Evolutionary conservation across 441 rosid genomes (phyloP).

Genomic region (Gossypium schwendimanii): DNA sequence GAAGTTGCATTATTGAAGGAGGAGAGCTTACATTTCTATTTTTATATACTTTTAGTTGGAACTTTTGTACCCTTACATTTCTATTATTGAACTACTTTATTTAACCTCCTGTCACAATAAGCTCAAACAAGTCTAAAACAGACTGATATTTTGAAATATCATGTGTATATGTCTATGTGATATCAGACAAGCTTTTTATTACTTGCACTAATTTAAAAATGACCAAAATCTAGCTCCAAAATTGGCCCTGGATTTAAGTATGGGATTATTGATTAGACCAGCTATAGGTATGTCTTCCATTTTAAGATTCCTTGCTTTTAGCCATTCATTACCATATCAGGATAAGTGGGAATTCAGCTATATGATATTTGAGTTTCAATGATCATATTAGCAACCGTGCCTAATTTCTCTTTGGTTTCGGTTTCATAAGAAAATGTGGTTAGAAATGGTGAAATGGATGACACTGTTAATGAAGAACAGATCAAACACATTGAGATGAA

Average conservation of each 20-base stretch:
- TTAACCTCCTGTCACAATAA: not conserved
- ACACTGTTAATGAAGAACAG: not conserved
- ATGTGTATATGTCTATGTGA: not conserved
- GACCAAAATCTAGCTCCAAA: not conserved
- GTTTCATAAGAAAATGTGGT: not conserved
- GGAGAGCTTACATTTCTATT: not conserved
- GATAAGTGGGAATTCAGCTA: not conserved
- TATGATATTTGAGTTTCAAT: not conserved
- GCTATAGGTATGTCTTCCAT: not conserved
- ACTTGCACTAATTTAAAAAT: not conserved
- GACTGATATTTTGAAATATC: not conserved
- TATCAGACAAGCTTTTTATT: constrained; percentile 1
- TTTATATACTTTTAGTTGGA: not conserved
- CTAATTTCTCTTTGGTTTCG: not conserved
- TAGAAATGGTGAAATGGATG: constrained; percentile 1
- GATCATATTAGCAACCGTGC: not conserved
- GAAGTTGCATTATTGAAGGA: constrained; percentile 2
- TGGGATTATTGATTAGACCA: not conserved
- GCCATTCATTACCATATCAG: not conserved
- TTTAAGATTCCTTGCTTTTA: not conserved
- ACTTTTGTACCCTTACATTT: not conserved
- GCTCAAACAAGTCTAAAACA: not conserved
- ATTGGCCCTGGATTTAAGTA: not conserved
- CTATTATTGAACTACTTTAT: not conserved
- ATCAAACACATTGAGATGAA: not conserved